phyloP scores from a whole-genome alignment of 305 asterid species.

The Euphrasia arctica region DNA sequence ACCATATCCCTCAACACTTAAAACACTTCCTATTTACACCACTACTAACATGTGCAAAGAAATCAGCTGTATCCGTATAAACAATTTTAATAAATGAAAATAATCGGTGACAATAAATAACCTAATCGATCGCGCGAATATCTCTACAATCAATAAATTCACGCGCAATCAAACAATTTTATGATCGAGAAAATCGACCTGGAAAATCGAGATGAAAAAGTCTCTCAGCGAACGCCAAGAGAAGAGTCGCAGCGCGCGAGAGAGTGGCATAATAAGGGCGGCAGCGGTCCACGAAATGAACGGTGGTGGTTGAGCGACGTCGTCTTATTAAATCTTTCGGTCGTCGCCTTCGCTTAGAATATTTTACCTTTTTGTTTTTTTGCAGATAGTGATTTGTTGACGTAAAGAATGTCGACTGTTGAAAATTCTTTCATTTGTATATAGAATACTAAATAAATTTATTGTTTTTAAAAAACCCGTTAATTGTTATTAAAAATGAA shows the following conservation, averaged over 20 bases:
- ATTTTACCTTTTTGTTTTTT: neutral
- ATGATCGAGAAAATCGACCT: slow-evolving; percentile 27
- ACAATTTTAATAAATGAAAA: too few relatives aligned
- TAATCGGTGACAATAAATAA: too few relatives aligned
- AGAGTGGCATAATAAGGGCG: slow-evolving; percentile 4
- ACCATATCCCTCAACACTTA: neutral
- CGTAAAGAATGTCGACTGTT: neutral
- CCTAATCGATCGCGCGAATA: too few relatives aligned
- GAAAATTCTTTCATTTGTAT: neutral
- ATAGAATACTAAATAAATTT: too few relatives aligned
- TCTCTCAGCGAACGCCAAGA: slow-evolving; percentile 24
- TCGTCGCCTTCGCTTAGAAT: slow-evolving; percentile 23
- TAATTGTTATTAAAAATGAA: too few relatives aligned
- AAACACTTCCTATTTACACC: neutral
- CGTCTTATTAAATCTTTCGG: slow-evolving; percentile 23
- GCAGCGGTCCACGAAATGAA: slow-evolving; percentile 26
- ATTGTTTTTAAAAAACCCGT: too few relatives aligned
- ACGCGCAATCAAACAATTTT: slow-evolving; percentile 1
- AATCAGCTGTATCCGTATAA: too few relatives aligned
- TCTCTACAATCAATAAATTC: neutral
- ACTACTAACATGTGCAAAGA: too few relatives aligned
- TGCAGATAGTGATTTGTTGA: too few relatives aligned
- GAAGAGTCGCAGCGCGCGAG: slow-evolving; percentile 20
- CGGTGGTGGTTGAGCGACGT: slow-evolving; percentile 29
- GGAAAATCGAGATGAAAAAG: slow-evolving; percentile 24